Percentiles rank a stretch among this genome's conserved stretches.
These are phyloP conservation scores for Xylaria castorea DNA, from an alignment of 495 filamentous ascomycete genomes.

Conservation along the genomic window DNA sequence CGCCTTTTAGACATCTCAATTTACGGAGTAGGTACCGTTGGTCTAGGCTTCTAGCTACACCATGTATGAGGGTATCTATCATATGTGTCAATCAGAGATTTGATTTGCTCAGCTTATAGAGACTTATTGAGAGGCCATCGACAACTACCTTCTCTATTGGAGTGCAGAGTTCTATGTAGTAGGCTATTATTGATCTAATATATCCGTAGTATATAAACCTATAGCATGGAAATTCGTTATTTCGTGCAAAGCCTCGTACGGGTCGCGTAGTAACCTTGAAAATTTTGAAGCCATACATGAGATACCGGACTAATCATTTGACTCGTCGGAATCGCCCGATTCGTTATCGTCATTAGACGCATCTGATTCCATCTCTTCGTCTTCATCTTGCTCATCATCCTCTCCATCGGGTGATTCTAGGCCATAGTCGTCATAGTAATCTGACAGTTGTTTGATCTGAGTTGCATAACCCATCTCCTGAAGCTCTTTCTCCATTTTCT, in stretches of 20 bases:
- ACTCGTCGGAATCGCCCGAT: constrained; percentile 13
- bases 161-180: constrained; percentile 3
- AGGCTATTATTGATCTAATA: background rate
- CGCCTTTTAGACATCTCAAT: background rate
- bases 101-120: background rate
- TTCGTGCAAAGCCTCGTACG: background rate
- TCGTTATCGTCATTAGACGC: constrained; percentile 35
- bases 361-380: constrained; percentile 45
- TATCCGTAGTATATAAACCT: background rate
- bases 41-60: background rate
- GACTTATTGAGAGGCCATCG: background rate
- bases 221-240: background rate
- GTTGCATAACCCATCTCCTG: constrained; percentile 78
- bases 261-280: too few relatives aligned
- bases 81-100: background rate
- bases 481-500: constrained; percentile 77
- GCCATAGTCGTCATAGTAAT: constrained; percentile 93
- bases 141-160: background rate
- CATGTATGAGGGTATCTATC: background rate
- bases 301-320: background rate
- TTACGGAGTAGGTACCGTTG: background rate
- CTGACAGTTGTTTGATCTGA: constrained; percentile 72
- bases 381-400: constrained; percentile 65
- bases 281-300: background rate
- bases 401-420: constrained; percentile 73